Base-by-base conservation (phyloP, 164 flowering plant species). In the Kingdonia uniflora region DNA sequence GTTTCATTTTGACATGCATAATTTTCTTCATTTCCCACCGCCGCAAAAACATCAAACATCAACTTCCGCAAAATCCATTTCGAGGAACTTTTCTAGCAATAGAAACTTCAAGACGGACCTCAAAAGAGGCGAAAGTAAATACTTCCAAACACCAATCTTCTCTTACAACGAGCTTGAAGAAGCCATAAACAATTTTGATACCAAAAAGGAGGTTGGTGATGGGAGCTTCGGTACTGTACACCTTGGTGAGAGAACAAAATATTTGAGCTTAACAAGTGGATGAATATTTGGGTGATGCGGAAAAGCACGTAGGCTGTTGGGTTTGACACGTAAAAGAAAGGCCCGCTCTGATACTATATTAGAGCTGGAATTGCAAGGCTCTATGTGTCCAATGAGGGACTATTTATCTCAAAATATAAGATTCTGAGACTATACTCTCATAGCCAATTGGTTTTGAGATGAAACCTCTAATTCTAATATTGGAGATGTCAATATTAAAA, bases 181-280 rank as follows among this genome's bases (percentile, higher is more conserved):
- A 59, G 63, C 63, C 42, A 59, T 56, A 10, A 43, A 59, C 57
- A 52, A 59, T 17, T 59, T 59, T 24, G 51, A 59, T 39, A 16
- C 45, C 38, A 19, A 44, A 2, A 70, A 58, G 40, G 87, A 80
- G 49, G 77, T 87, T 15, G 96, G 96, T 19, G 84, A 80, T 58
- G 96, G 96, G 23, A 89, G 96, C 42, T 84, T 77, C 60, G 96
- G 96, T 20, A 74, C 79, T 11, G 96, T 87, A 10, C 81, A 84
- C 57, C 55, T 67, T 58, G 89, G 95, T 76, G 45, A 45, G 57
- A 42, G 2, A 19, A 43, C 35, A 29, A 29, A 3, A 29, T 29
- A 29, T 29, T 29, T 29, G 8, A n/a, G n/a, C n/a, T n/a, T n/a
- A n/a, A n/a, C n/a, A n/a, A n/a, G n/a, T n/a, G n/a, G n/a, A n/a